Base-by-base conservation (phyloP, 495 filamentous ascomycete species). In the Thermothielavioides terrestris region DNA sequence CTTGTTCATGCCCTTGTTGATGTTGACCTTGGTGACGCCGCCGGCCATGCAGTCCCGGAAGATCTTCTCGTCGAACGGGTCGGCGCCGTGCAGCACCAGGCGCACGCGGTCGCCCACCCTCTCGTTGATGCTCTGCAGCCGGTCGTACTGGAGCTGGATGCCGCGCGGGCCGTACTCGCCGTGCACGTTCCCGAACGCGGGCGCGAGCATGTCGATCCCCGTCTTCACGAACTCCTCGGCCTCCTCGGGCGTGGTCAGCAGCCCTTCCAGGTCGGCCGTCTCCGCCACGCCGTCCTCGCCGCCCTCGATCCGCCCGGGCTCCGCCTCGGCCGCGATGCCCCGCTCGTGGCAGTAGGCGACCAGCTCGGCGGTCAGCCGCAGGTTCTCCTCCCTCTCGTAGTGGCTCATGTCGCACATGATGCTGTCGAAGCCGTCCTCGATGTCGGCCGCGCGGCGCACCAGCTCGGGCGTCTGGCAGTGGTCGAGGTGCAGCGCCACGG, bases 391-490 rank as follows among this genome's bases (percentile, higher is more conserved):
- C 60, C 87, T 88, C 64, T 87, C 84, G 64, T 89, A 85, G 64
- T 91, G 82, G 58, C 74, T 82, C 83, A 86, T 88, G 66, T 88
- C 85, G 41, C 86, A 80, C 82, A 88, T 88, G 72, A 89, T 88
- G 63, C 78, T 81, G 67, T 89, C 85, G 60, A 88, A 89, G 30
- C 72, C 80, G 32, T 75, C 78, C 10, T 65, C 65, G 25, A 77
- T 73, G 53, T 85, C 79, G 2, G 82, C 83, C 1, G 83, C 83
- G 12, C 68, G 69, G 4, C 76, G 76, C 57, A 88, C 83, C 12
- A 86, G 79, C 49, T 83, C 82, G n/a, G 81, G 78, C 11, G 76
- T 79, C 59, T 88, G 84, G 20, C 80, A 81, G 66, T 90, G 86
- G 70, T 89, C 84, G 59, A 89, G 76, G 65, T 89, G 84, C 26